phyloP scores from a whole-genome alignment of 2,329 filamentous ascomycete species.

The Monilinia polystroma region DNA sequence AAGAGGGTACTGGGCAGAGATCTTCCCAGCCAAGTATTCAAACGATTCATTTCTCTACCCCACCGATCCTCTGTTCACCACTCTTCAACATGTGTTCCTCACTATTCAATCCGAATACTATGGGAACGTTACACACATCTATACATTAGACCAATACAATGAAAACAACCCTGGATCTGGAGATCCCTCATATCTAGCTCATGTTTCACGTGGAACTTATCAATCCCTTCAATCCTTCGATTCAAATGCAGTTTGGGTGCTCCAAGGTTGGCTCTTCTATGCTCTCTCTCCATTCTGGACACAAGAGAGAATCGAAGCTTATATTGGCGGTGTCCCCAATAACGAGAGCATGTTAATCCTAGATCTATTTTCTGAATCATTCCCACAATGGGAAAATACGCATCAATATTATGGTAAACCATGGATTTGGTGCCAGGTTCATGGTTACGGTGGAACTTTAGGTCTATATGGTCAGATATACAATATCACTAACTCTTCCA shows the following conservation, averaged over 20 bases:
- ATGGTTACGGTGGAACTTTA: conserved; percentile 51
- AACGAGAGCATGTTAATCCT: conserved; percentile 51
- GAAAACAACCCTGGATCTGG: conserved; percentile 51
- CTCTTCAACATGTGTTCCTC: conserved; percentile 49
- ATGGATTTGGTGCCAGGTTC: conserved; percentile 55
- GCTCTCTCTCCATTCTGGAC: conserved; percentile 47
- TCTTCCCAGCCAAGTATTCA: conserved; percentile 45
- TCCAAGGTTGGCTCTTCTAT: conserved; percentile 54
- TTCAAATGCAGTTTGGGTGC: conserved; percentile 50
- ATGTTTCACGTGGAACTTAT: conserved; percentile 47
- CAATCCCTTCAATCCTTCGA: conserved; percentile 50
- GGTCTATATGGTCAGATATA: conserved; percentile 52
- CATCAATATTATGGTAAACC: conserved; percentile 52
- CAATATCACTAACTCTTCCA: conserved; percentile 49
- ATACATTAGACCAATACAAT: conserved; percentile 54
- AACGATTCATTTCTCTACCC: conserved; percentile 51
- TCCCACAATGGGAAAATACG: conserved; percentile 52
- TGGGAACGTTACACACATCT: conserved; percentile 50
- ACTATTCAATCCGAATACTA: conserved; percentile 47
- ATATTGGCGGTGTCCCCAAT: conserved; percentile 47
- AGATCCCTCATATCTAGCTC: conserved; percentile 46
- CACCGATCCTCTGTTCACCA: conserved; percentile 45
- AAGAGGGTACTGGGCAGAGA: conserved; percentile 43
- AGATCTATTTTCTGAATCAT: conserved; percentile 51
- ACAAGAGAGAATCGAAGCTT: conserved; percentile 48